These are phyloP conservation scores for Herpetospermum pedunculosum DNA, from an alignment of 306 rosid species.

Conservation along the genomic window DNA sequence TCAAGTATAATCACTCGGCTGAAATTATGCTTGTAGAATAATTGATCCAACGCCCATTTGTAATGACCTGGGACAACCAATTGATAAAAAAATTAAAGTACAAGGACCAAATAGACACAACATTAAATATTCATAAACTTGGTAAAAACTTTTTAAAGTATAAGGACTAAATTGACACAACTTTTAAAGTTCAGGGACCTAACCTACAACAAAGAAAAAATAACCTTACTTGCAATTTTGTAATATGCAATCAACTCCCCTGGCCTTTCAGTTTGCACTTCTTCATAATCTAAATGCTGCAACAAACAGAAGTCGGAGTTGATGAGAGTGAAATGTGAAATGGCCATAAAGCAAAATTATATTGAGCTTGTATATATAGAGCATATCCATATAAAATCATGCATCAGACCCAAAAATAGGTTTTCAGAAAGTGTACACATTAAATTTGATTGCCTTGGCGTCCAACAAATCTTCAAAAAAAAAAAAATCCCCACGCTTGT, in stretches of 20 bases:
- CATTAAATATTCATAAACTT: background rate
- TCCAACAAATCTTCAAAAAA: background rate
- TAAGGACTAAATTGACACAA: background rate
- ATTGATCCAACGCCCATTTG: slow-evolving; percentile 91
- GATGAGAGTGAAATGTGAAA: background rate
- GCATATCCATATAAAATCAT: background rate
- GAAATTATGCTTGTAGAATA: slow-evolving; percentile 76
- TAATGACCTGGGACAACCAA: slow-evolving; percentile 58
- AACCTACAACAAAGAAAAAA: background rate
- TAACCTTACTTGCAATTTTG: slow-evolving; percentile 72
- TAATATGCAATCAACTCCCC: slow-evolving; percentile 94
- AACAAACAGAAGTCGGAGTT: slow-evolving; percentile 22
- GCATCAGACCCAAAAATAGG: background rate
- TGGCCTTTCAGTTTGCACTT: slow-evolving; percentile 57
- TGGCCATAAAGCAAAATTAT: background rate
- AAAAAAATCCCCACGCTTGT: background rate
- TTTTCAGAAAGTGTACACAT: background rate
- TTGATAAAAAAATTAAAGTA: background rate
- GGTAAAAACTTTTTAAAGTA: background rate
- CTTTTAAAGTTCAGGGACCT: background rate
- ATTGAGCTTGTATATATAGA: background rate
- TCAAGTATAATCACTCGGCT: slow-evolving; percentile 81
- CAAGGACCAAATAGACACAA: background rate
- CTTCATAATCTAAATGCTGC: slow-evolving; percentile 84
- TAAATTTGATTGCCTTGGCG: background rate